A percentile compares a stretch with the other conserved stretches of the same genome.
phyloP scores from a whole-genome alignment of 441 rosid genomes.

The Eruca vesicaria region DNA sequence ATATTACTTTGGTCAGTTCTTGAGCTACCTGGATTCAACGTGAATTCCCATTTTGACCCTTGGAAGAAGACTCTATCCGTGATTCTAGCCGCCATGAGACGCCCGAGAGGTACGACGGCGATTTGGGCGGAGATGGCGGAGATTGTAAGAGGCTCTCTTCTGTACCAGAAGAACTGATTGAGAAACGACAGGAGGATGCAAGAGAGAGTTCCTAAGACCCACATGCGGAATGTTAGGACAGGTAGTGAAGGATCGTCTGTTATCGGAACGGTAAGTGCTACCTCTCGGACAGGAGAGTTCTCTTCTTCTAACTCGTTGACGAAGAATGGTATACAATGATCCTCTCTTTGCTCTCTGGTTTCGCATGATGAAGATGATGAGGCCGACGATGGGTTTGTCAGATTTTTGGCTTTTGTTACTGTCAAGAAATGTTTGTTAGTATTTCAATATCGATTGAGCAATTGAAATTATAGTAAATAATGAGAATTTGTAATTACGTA shows the following conservation, averaged over 20 bases:
- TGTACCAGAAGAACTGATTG: slow-evolving; percentile 85
- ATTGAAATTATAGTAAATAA: not conserved
- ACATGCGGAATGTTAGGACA: slow-evolving; percentile 63
- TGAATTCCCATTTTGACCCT: slow-evolving; percentile 52
- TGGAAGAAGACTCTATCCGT: slow-evolving; percentile 40
- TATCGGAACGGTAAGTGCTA: slow-evolving; percentile 69
- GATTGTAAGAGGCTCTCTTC: slow-evolving; percentile 50
- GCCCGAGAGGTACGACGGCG: slow-evolving; percentile 71
- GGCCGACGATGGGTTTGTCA: slow-evolving; percentile 16
- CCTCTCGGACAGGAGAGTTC: slow-evolving; percentile 75
- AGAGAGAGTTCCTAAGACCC: slow-evolving; percentile 60
- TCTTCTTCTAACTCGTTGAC: slow-evolving; percentile 38
- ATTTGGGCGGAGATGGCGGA: slow-evolving; percentile 61
- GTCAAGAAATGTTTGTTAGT: slow-evolving; percentile 6
- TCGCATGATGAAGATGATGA: slow-evolving; percentile 39
- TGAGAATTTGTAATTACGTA: slow-evolving; percentile 9
- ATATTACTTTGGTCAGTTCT: no score
- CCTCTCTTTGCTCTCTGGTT: slow-evolving; percentile 29
- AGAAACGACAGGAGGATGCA: slow-evolving; percentile 56
- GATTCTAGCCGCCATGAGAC: slow-evolving; percentile 53
- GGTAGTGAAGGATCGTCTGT: slow-evolving; percentile 67
- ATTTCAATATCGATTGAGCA: not conserved
- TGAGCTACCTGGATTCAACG: slow-evolving; percentile 48
- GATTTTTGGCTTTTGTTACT: slow-evolving; percentile 25
- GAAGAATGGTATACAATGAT: slow-evolving; percentile 23